Conservation (phyloP, 2,329 filamentous ascomycete species). For the Mycosphaerella sp. region DNA sequence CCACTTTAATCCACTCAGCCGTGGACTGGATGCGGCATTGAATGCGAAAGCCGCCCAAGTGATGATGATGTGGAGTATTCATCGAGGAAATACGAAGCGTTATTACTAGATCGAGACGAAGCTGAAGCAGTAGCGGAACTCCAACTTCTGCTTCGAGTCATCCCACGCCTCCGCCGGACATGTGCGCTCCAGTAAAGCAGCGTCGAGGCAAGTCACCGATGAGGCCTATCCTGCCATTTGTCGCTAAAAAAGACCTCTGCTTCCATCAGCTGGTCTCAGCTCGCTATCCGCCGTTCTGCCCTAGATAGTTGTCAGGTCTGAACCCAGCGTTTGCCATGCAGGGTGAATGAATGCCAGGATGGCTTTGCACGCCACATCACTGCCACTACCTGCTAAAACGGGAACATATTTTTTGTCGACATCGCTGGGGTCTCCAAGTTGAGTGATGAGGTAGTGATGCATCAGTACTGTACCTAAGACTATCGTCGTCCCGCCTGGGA, state of each 20-base stretch:
- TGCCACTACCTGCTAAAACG: too few relatives aligned
- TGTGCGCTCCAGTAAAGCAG: not conserved
- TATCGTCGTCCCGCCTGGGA: too few relatives aligned
- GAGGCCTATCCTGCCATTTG: not conserved
- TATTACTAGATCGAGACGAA: conserved; percentile 1
- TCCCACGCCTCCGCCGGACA: not conserved
- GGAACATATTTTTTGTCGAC: too few relatives aligned
- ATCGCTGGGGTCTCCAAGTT: too few relatives aligned
- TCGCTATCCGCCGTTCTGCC: not conserved
- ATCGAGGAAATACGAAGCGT: not conserved
- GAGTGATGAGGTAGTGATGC: too few relatives aligned
- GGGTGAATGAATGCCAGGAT: too few relatives aligned
- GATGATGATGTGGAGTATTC: not conserved
- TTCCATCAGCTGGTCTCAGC: not conserved
- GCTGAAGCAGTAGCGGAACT: conserved; percentile 1
- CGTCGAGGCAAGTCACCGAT: too few relatives aligned
- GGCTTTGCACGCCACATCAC: too few relatives aligned
- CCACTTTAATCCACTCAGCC: not conserved
- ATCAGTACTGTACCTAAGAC: too few relatives aligned
- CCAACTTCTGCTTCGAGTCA: not conserved
- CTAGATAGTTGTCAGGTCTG: not conserved
- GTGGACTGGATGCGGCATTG: not conserved
- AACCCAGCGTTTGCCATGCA: too few relatives aligned
- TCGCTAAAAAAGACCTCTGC: not conserved
- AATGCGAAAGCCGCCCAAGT: not conserved